Percentiles rank a stretch among this genome's conserved stretches.
Evolutionary conservation across 2,329 filamentous ascomycete genomes (phyloP).

Genomic region (Kalaharituber pfeilii): DNA sequence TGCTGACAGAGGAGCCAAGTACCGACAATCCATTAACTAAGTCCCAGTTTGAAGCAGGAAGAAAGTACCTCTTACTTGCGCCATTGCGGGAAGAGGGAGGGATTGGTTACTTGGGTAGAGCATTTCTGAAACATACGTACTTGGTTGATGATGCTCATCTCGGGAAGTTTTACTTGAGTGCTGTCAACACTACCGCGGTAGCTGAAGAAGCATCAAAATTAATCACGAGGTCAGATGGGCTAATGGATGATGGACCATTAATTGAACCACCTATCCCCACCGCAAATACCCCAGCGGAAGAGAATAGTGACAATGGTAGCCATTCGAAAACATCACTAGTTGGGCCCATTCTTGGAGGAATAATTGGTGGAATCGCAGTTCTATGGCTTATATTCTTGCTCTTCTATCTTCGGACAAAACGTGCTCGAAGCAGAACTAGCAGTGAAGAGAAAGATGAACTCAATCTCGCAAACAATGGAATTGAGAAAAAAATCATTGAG

Average conservation of each 20-base stretch:
- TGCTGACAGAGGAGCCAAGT: constrained; percentile 8
- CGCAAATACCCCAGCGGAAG: neutral
- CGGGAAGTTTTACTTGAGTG: constrained; percentile 13
- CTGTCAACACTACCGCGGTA: constrained; percentile 4
- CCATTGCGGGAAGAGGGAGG: constrained; percentile 1
- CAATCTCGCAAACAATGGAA: no score
- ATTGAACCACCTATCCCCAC: neutral
- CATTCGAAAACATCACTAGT: neutral
- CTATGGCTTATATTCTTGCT: neutral
- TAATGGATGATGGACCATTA: neutral
- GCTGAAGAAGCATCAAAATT: neutral
- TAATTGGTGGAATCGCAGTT: neutral
- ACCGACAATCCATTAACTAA: constrained; percentile 14
- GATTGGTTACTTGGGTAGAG: constrained; percentile 13
- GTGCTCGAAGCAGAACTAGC: neutral
- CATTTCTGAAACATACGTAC: constrained; percentile 16
- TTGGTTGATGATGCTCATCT: constrained; percentile 15
- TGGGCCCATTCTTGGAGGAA: neutral
- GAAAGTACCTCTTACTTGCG: constrained; percentile 14
- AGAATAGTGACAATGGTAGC: neutral
- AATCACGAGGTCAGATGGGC: neutral
- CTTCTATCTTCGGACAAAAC: neutral
- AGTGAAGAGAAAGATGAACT: neutral
- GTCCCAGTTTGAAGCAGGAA: constrained; percentile 8
- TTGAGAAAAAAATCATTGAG: no score